Evolutionary conservation across 1,284 basidiomycete species (phyloP).

Genomic region (Marasmius sp.): DNA sequence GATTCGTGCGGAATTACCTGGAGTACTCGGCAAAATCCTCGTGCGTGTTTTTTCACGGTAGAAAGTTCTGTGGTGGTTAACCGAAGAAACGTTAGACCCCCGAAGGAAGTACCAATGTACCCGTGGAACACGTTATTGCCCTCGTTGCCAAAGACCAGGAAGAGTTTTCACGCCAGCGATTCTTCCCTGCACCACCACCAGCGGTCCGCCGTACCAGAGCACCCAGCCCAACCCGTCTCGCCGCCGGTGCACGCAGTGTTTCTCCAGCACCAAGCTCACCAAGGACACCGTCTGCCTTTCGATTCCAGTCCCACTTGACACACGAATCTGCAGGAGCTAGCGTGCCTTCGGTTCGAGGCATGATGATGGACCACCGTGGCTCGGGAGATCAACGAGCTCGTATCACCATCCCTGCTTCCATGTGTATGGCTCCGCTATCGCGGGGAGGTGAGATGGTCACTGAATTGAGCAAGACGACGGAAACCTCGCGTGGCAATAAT

Average conservation of each 20-base stretch:
- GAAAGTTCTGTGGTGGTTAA: constrained; percentile 8
- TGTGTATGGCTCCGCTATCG: background rate
- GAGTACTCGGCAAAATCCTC: constrained; percentile 40
- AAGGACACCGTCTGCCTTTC: background rate
- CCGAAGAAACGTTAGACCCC: constrained; percentile 26
- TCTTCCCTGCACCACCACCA: background rate
- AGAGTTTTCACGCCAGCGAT: constrained; percentile 22
- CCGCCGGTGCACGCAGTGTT: background rate
- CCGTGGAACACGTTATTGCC: constrained; percentile 40
- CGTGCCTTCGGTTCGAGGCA: background rate
- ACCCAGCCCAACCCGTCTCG: background rate
- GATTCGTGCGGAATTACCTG: constrained; percentile 37
- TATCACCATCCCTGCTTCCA: background rate
- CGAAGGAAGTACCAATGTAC: constrained; percentile 39
- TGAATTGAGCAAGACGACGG: too few species aligned
- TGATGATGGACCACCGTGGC: background rate
- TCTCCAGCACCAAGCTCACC: background rate
- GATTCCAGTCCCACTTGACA: background rate
- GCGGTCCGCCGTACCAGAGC: background rate
- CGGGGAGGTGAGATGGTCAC: too few species aligned
- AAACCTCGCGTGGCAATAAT: too few species aligned
- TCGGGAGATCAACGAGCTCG: background rate
- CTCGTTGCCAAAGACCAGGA: constrained; percentile 32
- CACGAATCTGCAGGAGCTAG: background rate
- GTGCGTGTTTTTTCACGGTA: constrained; percentile 14